Conservation (phyloP, 495 filamentous ascomycete species). For the Darksidea phi region DNA sequence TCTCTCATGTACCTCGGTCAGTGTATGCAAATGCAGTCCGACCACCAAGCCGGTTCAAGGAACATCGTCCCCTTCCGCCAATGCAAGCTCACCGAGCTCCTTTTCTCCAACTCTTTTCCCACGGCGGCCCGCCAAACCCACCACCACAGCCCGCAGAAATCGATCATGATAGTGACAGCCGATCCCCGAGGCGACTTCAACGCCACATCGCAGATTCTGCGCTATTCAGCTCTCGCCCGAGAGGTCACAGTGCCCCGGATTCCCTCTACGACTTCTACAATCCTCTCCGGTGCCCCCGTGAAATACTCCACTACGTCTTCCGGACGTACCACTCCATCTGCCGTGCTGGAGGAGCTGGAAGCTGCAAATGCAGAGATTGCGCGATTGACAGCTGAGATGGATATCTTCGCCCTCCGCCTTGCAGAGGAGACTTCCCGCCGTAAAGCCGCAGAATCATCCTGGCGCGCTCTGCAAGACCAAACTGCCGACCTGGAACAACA, state of each 20-base stretch:
- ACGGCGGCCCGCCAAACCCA: constrained; percentile 44
- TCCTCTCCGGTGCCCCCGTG: constrained; percentile 50
- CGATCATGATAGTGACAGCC: constrained; percentile 94
- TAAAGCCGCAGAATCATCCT: constrained; percentile 44
- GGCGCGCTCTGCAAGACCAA: constrained; percentile 58
- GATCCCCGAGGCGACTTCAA: constrained; percentile 95
- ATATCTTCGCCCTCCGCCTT: constrained; percentile 57
- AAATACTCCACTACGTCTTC: constrained; percentile 37
- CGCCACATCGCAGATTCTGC: constrained; percentile 90
- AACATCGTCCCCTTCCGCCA: constrained; percentile 88
- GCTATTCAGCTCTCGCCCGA: constrained; percentile 89
- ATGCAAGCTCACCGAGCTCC: constrained; percentile 92
- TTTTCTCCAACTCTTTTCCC: constrained; percentile 91
- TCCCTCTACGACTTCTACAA: constrained; percentile 68
- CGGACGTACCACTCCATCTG: constrained; percentile 52
- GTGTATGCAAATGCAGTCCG: constrained; percentile 93
- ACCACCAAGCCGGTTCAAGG: constrained; percentile 68
- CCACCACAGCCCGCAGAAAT: constrained; percentile 68
- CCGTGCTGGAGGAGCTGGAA: constrained; percentile 65
- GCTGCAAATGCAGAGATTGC: constrained; percentile 71
- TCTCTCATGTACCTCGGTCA: constrained; percentile 97
- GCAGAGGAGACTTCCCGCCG: constrained; percentile 62
- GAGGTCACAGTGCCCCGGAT: constrained; percentile 91
- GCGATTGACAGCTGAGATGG: constrained; percentile 70
- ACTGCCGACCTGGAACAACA: constrained; percentile 73